A percentile compares a stretch with the other conserved stretches of the same genome.
Conservation (phyloP, 116 monocot genomes). For the Trichopus zeylanicus region DNA sequence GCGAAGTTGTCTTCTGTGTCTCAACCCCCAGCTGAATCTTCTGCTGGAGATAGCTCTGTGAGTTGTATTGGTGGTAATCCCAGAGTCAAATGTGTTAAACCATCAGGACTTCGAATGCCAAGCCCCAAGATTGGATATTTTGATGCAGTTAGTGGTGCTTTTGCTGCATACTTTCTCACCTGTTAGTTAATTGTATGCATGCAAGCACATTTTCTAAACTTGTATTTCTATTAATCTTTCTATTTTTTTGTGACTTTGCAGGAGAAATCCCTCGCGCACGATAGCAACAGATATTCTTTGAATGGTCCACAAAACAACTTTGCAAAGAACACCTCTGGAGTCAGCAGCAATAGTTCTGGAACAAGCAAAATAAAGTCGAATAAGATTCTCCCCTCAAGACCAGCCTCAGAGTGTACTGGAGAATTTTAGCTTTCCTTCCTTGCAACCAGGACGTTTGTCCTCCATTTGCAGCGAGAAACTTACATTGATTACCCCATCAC, state of each 20-base stretch:
- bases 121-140: slow-evolving; percentile 80
- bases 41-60: slow-evolving; percentile 7
- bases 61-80: slow-evolving; percentile 8
- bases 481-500: too few relatives aligned
- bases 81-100: slow-evolving; percentile 26
- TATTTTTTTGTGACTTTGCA: neutral
- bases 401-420: neutral
- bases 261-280: slow-evolving; percentile 1
- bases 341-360: neutral
- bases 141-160: slow-evolving; percentile 55
- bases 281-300: neutral
- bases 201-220: too few relatives aligned
- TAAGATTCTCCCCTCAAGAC: neutral
- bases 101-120: slow-evolving; percentile 72
- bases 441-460: too few relatives aligned
- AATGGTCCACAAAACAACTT: neutral
- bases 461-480: too few relatives aligned
- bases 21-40: neutral
- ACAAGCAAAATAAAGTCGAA: neutral
- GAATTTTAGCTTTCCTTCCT: neutral
- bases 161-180: too few relatives aligned
- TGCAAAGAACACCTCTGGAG: too few relatives aligned
- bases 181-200: too few relatives aligned
- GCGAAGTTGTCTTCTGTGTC: neutral
- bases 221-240: too few relatives aligned